phyloP scores from a whole-genome alignment of 257 asterid species.

The Capsicum baccatum region DNA sequence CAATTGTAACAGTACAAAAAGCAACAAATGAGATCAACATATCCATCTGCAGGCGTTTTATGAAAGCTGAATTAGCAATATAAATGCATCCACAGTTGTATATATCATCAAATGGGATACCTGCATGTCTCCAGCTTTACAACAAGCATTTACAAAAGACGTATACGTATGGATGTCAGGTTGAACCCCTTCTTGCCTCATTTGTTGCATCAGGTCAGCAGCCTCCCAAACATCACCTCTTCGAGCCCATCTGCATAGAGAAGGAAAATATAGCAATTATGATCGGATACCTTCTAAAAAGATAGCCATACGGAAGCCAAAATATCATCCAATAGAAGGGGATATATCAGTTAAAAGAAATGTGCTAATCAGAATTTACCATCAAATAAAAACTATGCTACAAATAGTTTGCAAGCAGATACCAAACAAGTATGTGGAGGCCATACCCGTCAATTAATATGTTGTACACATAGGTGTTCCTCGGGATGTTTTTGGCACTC shows the following conservation, averaged over 20 bases:
- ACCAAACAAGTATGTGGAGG: conserved; percentile 4
- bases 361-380: not conserved
- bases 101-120: conserved; percentile 42
- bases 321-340: not conserved
- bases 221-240: conserved; percentile 99
- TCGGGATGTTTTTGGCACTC: conserved; percentile 71
- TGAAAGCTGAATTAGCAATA: not conserved
- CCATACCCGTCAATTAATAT: conserved; percentile 93
- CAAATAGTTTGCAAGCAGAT: conserved; percentile 22
- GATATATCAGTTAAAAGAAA: not conserved
- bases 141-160: conserved; percentile 89
- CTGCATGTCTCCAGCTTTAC: conserved; percentile 98
- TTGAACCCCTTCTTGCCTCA: conserved; percentile 87
- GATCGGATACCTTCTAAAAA: not conserved
- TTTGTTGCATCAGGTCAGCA: conserved; percentile 97
- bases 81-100: not conserved
- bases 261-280: not conserved
- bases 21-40: conserved; percentile 23
- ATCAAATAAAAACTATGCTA: too few species aligned
- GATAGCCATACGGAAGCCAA: not conserved
- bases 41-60: not conserved
- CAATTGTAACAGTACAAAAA: not conserved
- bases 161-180: conserved; percentile 98
- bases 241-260: conserved; percentile 86
- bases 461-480: conserved; percentile 92